Conservation (phyloP, 805 yeast species). For the Phaffomyces opuntiae region DNA sequence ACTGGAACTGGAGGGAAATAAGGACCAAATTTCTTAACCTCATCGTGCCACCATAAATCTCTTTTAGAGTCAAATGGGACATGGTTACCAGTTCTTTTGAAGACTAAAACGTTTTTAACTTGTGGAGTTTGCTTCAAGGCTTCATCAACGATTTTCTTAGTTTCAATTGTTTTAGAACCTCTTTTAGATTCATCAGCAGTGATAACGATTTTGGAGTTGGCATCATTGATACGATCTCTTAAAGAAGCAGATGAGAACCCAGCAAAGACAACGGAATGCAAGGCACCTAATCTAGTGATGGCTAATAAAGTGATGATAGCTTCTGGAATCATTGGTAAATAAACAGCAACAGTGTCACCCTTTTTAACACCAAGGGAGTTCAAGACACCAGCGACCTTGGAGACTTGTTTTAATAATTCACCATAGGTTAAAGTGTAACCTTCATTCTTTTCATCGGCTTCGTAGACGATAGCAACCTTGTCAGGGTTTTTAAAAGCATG, state of each 20-base stretch:
- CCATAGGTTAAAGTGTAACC: slow-evolving; percentile 60
- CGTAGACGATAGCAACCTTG: slow-evolving; percentile 70
- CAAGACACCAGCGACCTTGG: slow-evolving; percentile 64
- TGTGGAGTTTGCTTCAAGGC: slow-evolving; percentile 61
- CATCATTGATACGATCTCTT: slow-evolving; percentile 83
- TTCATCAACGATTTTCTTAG: slow-evolving; percentile 78
- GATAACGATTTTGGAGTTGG: slow-evolving; percentile 62
- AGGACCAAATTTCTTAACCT: slow-evolving; percentile 54
- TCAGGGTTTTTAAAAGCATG: slow-evolving; percentile 67
- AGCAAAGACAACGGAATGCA: slow-evolving; percentile 81
- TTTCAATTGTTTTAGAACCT: slow-evolving; percentile 76
- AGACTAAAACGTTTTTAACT: slow-evolving; percentile 65
- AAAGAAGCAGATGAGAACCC: slow-evolving; percentile 90
- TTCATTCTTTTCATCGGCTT: slow-evolving; percentile 71
- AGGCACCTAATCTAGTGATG: slow-evolving; percentile 72
- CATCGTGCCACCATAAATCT: slow-evolving; percentile 76
- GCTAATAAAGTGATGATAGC: slow-evolving; percentile 73
- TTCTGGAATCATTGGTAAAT: slow-evolving; percentile 82
- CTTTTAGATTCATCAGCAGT: slow-evolving; percentile 80
- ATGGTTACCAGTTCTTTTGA: slow-evolving; percentile 62
- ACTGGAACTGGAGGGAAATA: slow-evolving; percentile 72
- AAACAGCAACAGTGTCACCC: slow-evolving; percentile 83
- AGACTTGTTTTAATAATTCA: slow-evolving; percentile 64
- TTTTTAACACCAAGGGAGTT: slow-evolving; percentile 59
- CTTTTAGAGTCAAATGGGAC: slow-evolving; percentile 44